These are phyloP conservation scores for Cyclotella distinguenda DNA, from an alignment of 108 stramenopile genomes.

Conservation along the genomic window DNA sequence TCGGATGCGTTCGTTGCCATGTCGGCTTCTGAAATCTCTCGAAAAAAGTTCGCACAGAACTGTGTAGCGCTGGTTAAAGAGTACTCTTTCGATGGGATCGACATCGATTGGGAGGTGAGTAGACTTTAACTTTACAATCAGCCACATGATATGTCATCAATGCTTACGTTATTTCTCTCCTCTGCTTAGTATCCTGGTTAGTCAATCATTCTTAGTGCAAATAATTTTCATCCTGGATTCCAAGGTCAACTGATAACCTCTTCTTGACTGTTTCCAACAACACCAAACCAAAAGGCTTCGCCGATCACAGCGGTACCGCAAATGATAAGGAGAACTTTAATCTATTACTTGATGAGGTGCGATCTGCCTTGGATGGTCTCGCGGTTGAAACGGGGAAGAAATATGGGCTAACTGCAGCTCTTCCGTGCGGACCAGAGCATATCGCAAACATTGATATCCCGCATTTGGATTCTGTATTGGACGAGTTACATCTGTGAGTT, in stretches of 20 bases:
- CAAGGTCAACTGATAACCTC: no score
- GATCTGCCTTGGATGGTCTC: slow-evolving; percentile 33
- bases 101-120: slow-evolving; percentile 42
- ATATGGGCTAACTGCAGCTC: slow-evolving; percentile 47
- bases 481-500: slow-evolving; percentile 45
- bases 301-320: slow-evolving; percentile 40
- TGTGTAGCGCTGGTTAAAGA: slow-evolving; percentile 18
- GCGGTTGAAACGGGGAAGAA: slow-evolving; percentile 31
- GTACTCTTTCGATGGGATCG: slow-evolving; percentile 41
- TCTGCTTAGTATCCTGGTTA: slow-evolving; percentile 29
- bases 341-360: slow-evolving; percentile 45
- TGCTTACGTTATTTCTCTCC: not conserved
- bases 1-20: slow-evolving; percentile 26
- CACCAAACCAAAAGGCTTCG: no score
- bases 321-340: slow-evolving; percentile 41
- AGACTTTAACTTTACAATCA: not conserved
- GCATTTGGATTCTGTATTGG: slow-evolving; percentile 30
- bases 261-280: no score
- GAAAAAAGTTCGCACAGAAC: slow-evolving; percentile 30
- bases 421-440: slow-evolving; percentile 44
- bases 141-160: not conserved
- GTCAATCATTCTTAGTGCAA: no score
- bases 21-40: slow-evolving; percentile 9
- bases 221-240: no score
- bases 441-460: slow-evolving; percentile 44